Percentiles rank a stretch among this genome's conserved stretches.
These are phyloP conservation scores for Chaetomiaceae sp. DNA, from an alignment of 2,329 filamentous ascomycete genomes.

Conservation along the genomic window DNA sequence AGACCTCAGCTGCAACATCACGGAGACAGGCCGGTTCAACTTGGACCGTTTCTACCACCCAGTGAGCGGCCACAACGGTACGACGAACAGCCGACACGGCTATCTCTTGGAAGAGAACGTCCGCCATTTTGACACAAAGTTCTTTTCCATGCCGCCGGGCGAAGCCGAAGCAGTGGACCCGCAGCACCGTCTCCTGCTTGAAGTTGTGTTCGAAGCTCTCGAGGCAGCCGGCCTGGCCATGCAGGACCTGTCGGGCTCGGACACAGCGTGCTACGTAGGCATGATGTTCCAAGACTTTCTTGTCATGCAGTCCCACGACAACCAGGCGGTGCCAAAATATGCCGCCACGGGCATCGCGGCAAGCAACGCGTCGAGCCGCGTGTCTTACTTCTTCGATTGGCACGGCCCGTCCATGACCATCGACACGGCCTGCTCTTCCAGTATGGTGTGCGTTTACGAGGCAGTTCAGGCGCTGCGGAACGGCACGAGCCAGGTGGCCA, in stretches of 20 bases:
- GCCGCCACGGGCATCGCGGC: not conserved
- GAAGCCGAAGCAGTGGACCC: not conserved
- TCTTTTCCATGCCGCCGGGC: not conserved
- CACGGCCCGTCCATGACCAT: constrained; percentile 8
- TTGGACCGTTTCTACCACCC: not conserved
- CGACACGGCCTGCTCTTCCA: constrained; percentile 16
- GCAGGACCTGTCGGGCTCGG: not conserved
- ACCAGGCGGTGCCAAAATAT: not conserved
- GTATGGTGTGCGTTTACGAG: constrained; percentile 4
- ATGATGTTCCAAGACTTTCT: not conserved
- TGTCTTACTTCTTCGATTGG: constrained; percentile 3
- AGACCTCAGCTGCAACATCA: not conserved
- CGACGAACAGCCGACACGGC: not conserved
- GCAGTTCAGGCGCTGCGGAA: constrained; percentile 12
- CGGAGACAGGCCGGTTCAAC: not conserved
- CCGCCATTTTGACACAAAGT: not conserved
- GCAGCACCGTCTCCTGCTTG: not conserved
- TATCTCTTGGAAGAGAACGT: not conserved
- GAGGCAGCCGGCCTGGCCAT: not conserved
- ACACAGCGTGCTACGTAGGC: not conserved
- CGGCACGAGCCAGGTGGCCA: constrained; percentile 28
- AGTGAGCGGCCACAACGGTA: not conserved
- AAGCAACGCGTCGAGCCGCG: not conserved
- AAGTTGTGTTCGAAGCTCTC: not conserved
- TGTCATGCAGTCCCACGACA: not conserved